Evolutionary conservation across 768 basidiomycete genomes (phyloP), one percentile per base, ranked within the genome.

Genomic region (Rhizopogon vesiculosus): DNA sequence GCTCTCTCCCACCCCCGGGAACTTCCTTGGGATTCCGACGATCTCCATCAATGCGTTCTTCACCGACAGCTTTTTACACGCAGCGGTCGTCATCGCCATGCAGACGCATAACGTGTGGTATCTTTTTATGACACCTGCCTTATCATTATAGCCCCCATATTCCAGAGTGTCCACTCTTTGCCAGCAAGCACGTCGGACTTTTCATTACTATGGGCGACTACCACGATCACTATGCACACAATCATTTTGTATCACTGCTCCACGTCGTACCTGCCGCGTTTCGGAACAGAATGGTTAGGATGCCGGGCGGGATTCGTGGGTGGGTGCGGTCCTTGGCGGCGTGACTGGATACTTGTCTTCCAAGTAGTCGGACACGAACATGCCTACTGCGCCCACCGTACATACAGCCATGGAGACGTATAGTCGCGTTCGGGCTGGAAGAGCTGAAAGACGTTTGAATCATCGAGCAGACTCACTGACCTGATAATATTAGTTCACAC

Each of bases 391-490:
- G 10, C 77, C 83, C 28, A 83, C 64, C 4, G 73, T 64, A 57
- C 78, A 82, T 45, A 79, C 64, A 5, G 69, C 76, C 55, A 83
- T 68, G 5, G 82, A 81, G 45, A 85, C 61, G 51, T 72, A 69
- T 29, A 83, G 72, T 38, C 84, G 80, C 41, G 81, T 81, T 29
- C 72, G 69, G 28, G 83, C 68, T 10, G 84, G 80, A 33, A 86
- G 73, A 42, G 76, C 84, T 85, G 45, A 50, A 29, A 42, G 35
- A 38, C 33, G 22, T 31, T 35, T 64, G 10, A 38, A 13, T 38
- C 35, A 38, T 38, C 35, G 46, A 62, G 62, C 56, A 56, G 56
- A 10, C 39, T 50, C 50, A 55, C 54, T 16, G n/a, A 18, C 45
- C 22, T 42, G 13, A 25, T 55, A 55, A 51, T 54, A 7, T 56